These are phyloP conservation scores for Penicillium sp. DNA, from an alignment of 2,329 filamentous ascomycete species.

Conservation along the genomic window DNA sequence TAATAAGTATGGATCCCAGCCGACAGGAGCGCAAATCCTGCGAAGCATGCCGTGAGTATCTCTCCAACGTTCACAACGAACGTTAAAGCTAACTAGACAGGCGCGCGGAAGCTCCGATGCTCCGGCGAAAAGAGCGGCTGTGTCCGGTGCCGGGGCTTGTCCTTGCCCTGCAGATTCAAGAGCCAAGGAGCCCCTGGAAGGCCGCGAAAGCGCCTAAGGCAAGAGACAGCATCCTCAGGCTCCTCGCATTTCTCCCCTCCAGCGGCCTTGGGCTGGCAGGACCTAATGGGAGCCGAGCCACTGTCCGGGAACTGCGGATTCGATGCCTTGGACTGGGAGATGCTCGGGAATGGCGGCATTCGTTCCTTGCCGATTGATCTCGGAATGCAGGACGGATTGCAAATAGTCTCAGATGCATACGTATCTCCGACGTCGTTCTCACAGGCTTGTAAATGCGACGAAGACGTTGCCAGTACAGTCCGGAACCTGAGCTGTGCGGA, in stretches of 20 bases:
- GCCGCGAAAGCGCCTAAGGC: conserved; percentile 22
- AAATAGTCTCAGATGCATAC: conserved; percentile 8
- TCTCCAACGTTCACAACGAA: background rate
- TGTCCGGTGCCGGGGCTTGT: conserved; percentile 22
- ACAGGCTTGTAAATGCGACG: conserved; percentile 22
- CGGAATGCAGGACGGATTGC: background rate
- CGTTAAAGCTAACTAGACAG: conserved; percentile 18
- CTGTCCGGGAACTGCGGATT: conserved; percentile 21
- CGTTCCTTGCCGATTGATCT: conserved; percentile 18
- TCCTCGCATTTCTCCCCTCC: conserved; percentile 4
- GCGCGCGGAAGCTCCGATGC: conserved; percentile 26
- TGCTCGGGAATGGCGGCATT: conserved; percentile 17
- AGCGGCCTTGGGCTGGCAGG: background rate
- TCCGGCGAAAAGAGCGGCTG: conserved; percentile 26
- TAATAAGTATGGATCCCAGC: conserved; percentile 17
- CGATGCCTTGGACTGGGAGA: conserved; percentile 17
- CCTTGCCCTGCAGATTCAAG: conserved; percentile 24
- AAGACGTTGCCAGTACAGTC: conserved; percentile 16
- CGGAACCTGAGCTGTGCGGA: conserved; percentile 17
- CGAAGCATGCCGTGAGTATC: conserved; percentile 24
- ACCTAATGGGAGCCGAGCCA: conserved; percentile 13
- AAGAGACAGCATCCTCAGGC: background rate
- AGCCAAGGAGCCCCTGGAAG: conserved; percentile 26
- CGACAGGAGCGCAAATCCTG: conserved; percentile 26
- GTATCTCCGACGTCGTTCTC: conserved; percentile 17